phyloP scores from a whole-genome alignment of 768 basidiomycete species.

The Botryobasidium botryosum region DNA sequence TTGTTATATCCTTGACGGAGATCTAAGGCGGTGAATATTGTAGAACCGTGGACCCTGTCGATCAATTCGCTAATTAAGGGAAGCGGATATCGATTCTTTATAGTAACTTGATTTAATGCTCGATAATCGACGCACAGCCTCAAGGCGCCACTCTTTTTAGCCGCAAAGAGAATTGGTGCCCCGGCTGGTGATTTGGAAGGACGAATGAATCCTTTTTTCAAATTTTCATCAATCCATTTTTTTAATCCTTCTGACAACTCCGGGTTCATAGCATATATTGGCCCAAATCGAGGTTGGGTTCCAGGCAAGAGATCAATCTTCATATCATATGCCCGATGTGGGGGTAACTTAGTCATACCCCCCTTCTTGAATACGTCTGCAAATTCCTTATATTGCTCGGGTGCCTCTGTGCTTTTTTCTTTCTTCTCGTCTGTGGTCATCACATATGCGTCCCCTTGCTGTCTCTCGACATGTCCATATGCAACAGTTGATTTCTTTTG shows the following conservation, averaged over 20 bases:
- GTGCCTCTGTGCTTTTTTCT: no score
- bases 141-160: background rate
- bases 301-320: background rate
- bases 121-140: constrained; percentile 2
- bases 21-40: constrained; percentile 3
- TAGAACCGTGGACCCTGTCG: background rate
- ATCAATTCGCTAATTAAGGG: background rate
- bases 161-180: no score
- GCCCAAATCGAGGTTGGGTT: background rate
- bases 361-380: background rate
- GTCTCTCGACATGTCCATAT: no score
- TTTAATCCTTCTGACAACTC: background rate
- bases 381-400: no score
- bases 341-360: background rate
- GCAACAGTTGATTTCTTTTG: no score
- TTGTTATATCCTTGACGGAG: constrained; percentile 1
- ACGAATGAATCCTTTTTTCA: no score
- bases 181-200: no score
- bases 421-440: no score
- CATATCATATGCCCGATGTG: background rate
- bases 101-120: background rate
- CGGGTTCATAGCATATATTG: background rate
- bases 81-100: background rate
- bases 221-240: background rate
- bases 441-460: no score